Conservation (phyloP, 148 eudicot species). For the Rhododendron griersonianum region DNA sequence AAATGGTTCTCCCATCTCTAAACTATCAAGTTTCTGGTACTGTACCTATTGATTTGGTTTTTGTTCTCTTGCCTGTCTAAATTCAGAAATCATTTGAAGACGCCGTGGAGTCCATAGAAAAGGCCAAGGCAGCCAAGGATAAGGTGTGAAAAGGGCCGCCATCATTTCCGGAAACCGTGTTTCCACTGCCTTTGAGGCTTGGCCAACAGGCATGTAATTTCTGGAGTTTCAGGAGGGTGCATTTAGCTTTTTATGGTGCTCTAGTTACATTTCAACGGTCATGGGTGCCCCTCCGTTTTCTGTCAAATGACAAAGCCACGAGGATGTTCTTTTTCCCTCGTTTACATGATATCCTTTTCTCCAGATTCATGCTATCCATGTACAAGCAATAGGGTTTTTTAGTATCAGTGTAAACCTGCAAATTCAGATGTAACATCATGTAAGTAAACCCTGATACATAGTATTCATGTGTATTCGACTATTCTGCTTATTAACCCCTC, state of each 20-base stretch:
- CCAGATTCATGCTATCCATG: neutral
- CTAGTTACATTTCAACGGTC: neutral
- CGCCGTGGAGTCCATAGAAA: constrained; percentile 23
- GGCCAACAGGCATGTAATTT: neutral
- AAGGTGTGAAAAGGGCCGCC: constrained; percentile 1
- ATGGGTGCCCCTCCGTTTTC: neutral
- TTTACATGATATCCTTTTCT: neutral
- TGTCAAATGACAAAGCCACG: neutral
- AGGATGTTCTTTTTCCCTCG: neutral
- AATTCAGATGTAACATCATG: neutral
- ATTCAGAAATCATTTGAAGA: constrained; percentile 41
- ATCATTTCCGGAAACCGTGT: neutral
- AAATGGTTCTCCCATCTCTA: neutral
- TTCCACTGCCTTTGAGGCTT: neutral
- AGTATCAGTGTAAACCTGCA: neutral
- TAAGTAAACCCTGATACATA: neutral
- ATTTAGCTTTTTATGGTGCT: neutral
- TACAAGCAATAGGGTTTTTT: neutral
- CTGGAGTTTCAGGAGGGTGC: neutral
- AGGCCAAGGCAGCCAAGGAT: constrained; percentile 24
- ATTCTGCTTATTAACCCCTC: neutral
- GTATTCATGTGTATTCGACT: neutral
- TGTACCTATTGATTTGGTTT: neutral
- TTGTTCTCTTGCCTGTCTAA: neutral
- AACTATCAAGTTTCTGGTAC: neutral